Evolutionary conservation across 2,329 filamentous ascomycete genomes (phyloP).

Genomic region (Cadophora gregata): DNA sequence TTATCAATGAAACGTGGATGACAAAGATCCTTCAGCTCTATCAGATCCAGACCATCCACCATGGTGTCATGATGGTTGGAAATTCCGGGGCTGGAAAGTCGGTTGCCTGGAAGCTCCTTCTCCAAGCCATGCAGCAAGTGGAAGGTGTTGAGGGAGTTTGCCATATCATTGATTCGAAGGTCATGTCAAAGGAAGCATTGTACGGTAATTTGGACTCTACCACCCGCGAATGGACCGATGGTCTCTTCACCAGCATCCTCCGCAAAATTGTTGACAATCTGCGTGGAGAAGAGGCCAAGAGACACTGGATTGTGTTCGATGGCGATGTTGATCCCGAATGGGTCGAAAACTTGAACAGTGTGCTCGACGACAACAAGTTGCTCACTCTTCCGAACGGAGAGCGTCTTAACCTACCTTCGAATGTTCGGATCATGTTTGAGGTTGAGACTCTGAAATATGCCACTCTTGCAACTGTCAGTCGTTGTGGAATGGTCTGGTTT

Average conservation of each 20-base stretch:
- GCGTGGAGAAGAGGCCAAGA: conserved; percentile 93
- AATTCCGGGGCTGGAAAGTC: conserved; percentile 98
- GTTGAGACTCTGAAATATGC: conserved; percentile 98
- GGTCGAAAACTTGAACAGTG: conserved; percentile 99
- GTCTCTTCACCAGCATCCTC: conserved; percentile 95
- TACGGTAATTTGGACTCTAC: conserved; percentile 97
- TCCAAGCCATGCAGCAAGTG: conserved; percentile 88
- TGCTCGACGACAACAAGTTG: conserved; percentile 98
- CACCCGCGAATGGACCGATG: conserved; percentile 98
- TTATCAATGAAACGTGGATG: conserved; percentile 95
- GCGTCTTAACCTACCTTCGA: conserved; percentile 89
- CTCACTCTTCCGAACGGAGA: conserved; percentile 97
- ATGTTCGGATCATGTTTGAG: conserved; percentile 99
- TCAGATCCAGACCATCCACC: conserved; percentile 96
- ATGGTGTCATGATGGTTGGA: conserved; percentile 99
- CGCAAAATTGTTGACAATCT: conserved; percentile 99
- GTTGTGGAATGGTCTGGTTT: conserved; percentile 99
- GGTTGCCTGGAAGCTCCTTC: conserved; percentile 87
- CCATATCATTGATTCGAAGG: conserved; percentile 98
- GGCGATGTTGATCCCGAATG: conserved; percentile 99
- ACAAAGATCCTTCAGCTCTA: conserved; percentile 96
- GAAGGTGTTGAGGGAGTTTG: conserved; percentile 93
- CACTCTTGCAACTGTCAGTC: conserved; percentile 97
- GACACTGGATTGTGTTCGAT: conserved; percentile 99
- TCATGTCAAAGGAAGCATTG: conserved; percentile 98